Evolutionary conservation across 129 eudicot species (phyloP).

Genomic region (Ambrosia artemisiifolia): DNA sequence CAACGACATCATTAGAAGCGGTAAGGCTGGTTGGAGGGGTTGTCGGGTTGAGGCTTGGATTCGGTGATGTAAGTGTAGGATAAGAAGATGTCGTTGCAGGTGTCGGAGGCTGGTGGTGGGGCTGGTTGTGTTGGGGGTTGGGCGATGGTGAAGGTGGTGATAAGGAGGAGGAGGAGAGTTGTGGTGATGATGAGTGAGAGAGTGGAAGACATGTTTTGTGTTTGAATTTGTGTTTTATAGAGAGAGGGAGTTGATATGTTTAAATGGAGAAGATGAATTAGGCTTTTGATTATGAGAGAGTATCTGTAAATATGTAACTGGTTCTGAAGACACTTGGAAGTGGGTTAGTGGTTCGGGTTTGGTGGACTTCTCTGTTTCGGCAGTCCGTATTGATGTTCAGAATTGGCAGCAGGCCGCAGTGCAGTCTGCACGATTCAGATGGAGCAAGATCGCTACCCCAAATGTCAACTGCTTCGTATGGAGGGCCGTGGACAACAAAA

Average conservation of each 20-base stretch:
- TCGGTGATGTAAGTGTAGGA: constrained; percentile 51
- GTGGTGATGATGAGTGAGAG: constrained; percentile 32
- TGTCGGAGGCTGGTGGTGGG: constrained; percentile 51
- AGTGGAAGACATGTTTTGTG: constrained; percentile 23
- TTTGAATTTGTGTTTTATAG: not conserved
- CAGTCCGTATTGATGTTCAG: no score
- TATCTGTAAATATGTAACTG: no score
- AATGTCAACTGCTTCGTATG: no score
- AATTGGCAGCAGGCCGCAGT: no score
- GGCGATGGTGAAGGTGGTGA: constrained; percentile 29
- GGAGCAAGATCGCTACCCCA: no score
- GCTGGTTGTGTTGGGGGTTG: constrained; percentile 32
- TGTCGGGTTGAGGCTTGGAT: constrained; percentile 42
- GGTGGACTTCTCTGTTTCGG: no score
- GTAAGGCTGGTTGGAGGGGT: constrained; percentile 57
- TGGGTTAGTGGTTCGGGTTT: no score
- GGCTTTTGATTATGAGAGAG: no score
- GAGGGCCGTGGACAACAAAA: no score
- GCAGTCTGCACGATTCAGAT: no score
- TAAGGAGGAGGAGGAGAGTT: constrained; percentile 27
- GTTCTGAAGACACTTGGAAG: no score
- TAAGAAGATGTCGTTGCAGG: constrained; percentile 71
- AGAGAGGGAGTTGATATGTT: not conserved
- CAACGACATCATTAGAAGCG: constrained; percentile 70
- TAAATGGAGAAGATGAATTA: no score